Conservation (phyloP, 2,329 filamentous ascomycete genomes). For the Xylariaceae sp. region DNA sequence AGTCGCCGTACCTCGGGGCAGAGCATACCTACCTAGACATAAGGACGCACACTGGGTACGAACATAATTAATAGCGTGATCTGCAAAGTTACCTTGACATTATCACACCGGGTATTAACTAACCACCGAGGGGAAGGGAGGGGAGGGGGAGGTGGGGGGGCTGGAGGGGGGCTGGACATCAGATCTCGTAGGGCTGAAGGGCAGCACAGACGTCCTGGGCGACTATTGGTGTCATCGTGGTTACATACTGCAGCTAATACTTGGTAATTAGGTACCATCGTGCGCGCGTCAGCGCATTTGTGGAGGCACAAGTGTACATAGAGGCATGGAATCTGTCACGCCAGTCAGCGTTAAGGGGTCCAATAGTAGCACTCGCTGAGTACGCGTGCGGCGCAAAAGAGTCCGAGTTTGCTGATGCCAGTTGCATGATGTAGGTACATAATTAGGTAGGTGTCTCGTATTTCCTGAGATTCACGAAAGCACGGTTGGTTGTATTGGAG, state of each 20-base stretch:
- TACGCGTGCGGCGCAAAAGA: not conserved
- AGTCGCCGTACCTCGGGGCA: too few species aligned
- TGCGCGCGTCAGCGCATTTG: constrained; percentile 15
- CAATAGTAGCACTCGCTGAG: constrained; percentile 7
- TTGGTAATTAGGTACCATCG: not conserved
- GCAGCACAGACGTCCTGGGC: constrained; percentile 12
- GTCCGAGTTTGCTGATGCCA: constrained; percentile 1
- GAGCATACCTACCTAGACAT: too few species aligned
- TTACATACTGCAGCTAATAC: too few species aligned
- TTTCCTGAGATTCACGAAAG: not conserved
- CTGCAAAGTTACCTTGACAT: constrained; percentile 2
- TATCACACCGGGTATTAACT: constrained; percentile 12
- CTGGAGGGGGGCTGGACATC: constrained; percentile 7
- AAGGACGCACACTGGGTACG: not conserved
- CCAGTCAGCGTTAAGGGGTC: constrained; percentile 12
- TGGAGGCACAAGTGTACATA: constrained; percentile 2
- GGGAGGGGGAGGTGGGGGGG: too few species aligned
- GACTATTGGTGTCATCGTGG: constrained; percentile 17
- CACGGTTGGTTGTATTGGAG: constrained; percentile 6
- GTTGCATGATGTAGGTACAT: not conserved
- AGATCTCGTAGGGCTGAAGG: constrained; percentile 25
- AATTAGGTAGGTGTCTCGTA: constrained; percentile 3
- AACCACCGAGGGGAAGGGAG: constrained; percentile 8
- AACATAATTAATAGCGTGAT: constrained; percentile 11
- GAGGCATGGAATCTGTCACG: constrained; percentile 16